A percentile compares a stretch with the other conserved stretches of the same genome.
phyloP scores from a whole-genome alignment of 805 yeast species.

The Ogataea thermomethanolica region DNA sequence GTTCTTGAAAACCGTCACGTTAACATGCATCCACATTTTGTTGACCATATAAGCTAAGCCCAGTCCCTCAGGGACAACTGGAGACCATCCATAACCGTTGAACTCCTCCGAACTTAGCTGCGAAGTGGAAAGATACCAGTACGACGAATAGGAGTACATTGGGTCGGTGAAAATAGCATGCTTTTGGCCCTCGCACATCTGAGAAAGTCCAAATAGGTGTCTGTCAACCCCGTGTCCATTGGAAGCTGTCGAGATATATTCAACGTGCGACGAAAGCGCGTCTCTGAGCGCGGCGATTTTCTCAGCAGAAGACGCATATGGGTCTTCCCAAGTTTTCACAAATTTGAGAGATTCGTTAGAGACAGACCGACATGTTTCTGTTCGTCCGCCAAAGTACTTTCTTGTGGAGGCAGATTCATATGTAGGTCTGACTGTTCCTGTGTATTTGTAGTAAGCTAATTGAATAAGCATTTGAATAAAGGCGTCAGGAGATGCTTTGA shows the following conservation, averaged over 20 bases:
- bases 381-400: constrained; percentile 82
- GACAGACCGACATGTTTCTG: constrained; percentile 89
- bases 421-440: constrained; percentile 81
- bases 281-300: constrained; percentile 66
- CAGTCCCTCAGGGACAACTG: constrained; percentile 89
- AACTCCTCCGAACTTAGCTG: constrained; percentile 82
- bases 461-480: constrained; percentile 88
- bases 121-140: constrained; percentile 87
- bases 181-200: constrained; percentile 56
- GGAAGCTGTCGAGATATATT: constrained; percentile 71
- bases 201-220: constrained; percentile 85
- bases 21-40: constrained; percentile 79
- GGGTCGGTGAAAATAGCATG: constrained; percentile 77
- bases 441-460: constrained; percentile 80
- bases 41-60: constrained; percentile 94
- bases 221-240: constrained; percentile 91
- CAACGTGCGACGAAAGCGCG: constrained; percentile 72
- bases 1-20: constrained; percentile 70
- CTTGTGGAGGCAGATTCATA: constrained; percentile 96
- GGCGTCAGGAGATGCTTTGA: constrained; percentile 90
- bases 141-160: constrained; percentile 65
- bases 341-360: constrained; percentile 66
- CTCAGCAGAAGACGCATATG: constrained; percentile 44
- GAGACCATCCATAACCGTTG: constrained; percentile 95
- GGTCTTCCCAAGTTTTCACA: constrained; percentile 70